Percentiles rank a stretch among this genome's conserved stretches.
These are phyloP conservation scores for Prinsepia uniflora DNA, from an alignment of 306 rosid genomes.

Conservation along the genomic window DNA sequence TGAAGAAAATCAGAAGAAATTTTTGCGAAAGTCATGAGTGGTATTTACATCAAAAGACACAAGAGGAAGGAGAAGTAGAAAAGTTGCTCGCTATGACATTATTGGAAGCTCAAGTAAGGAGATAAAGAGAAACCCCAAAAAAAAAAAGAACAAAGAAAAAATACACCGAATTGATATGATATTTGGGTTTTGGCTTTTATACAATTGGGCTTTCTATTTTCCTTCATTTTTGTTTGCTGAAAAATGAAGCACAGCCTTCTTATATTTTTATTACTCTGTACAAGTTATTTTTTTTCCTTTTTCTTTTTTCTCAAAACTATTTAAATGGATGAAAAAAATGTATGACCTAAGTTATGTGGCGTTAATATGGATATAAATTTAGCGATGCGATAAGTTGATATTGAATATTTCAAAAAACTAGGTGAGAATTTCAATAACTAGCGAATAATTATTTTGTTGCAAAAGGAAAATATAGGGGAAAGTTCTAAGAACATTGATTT, in stretches of 20 bases:
- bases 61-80: constrained; percentile 11
- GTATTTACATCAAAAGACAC: constrained; percentile 29
- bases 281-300: no score
- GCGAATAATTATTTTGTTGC: no score
- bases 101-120: constrained; percentile 12
- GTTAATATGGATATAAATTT: no score
- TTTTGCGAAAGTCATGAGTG: not conserved
- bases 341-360: no score
- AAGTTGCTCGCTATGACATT: constrained; percentile 19
- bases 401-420: no score
- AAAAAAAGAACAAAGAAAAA: not conserved
- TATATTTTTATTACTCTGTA: no score
- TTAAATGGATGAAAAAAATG: no score
- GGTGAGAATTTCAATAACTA: no score
- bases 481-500: no score
- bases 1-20: constrained; percentile 9
- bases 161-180: constrained; percentile 16
- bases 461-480: no score
- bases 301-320: no score
- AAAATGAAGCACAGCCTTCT: constrained; percentile 13
- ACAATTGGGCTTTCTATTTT: constrained; percentile 6
- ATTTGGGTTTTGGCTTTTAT: constrained; percentile 24
- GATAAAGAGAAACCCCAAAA: not conserved
- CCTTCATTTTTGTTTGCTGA: not conserved
- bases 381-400: no score